Evolutionary conservation across 129 eudicot genomes (phyloP).

Genomic region (Helianthus annuus): HanXRQr2.0-SUNRISE NC_035435.2:134765920-134766419

Average conservation of each 20-base stretch:
- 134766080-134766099: conserved; percentile 72
- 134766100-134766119: conserved; percentile 52
- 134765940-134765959: conserved; percentile 74
- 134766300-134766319: too few relatives aligned
- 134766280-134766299: too few relatives aligned
- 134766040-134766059: conserved; percentile 70
- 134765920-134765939: conserved; percentile 65
- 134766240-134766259: too few relatives aligned
- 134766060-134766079: conserved; percentile 80
- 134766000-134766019: conserved; percentile 1
- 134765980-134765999: background rate
- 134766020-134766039: conserved; percentile 70
- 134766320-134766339: too few relatives aligned
- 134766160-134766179: background rate
- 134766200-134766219: too few relatives aligned
- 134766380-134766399: too few relatives aligned
- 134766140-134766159: background rate
- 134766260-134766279: too few relatives aligned
- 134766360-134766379: too few relatives aligned
- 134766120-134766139: background rate
- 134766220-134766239: too few relatives aligned
- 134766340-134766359: too few relatives aligned
- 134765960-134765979: background rate
- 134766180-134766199: conserved; percentile 11
- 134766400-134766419: too few relatives aligned